phyloP scores from a whole-genome alignment of 768 basidiomycete species.

The Hygrocybe punicea region DNA sequence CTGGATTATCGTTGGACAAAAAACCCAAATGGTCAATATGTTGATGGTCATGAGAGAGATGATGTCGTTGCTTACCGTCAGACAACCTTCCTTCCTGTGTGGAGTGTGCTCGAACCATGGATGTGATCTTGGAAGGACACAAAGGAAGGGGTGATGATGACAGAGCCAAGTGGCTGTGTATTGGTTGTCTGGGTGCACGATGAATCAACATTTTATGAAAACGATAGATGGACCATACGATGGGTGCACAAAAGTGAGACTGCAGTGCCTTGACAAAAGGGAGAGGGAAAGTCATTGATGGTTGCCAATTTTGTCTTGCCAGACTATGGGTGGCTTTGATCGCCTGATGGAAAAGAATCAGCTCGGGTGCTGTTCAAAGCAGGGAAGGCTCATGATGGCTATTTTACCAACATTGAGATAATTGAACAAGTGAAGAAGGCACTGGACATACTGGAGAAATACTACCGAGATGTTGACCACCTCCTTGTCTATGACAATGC shows the following conservation, averaged over 20 bases:
- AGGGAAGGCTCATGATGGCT: constrained; percentile 24
- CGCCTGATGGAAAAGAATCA: constrained; percentile 18
- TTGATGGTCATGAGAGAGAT: too few species aligned
- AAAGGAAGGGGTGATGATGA: too few species aligned
- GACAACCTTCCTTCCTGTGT: too few species aligned
- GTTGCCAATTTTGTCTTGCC: constrained; percentile 36
- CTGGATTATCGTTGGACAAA: too few species aligned
- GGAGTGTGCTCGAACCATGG: too few species aligned
- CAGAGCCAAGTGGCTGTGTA: too few species aligned
- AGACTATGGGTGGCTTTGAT: constrained; percentile 29
- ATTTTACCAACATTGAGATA: constrained; percentile 32
- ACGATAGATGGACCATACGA: constrained; percentile 22
- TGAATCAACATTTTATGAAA: constrained; percentile 8
- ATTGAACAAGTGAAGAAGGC: constrained; percentile 21
- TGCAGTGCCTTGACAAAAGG: constrained; percentile 28
- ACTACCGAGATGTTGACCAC: constrained; percentile 21
- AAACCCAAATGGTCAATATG: too few species aligned
- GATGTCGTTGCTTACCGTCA: too few species aligned
- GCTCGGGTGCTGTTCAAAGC: constrained; percentile 21
- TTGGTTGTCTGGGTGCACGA: too few species aligned
- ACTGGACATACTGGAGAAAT: constrained; percentile 19
- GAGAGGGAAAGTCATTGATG: constrained; percentile 34
- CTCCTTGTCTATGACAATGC: too few species aligned
- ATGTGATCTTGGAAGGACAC: too few species aligned
- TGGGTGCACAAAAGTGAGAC: constrained; percentile 24